Base-by-base conservation (phyloP, 2,329 filamentous ascomycete species). In the Fusarium nematophilum region DNA sequence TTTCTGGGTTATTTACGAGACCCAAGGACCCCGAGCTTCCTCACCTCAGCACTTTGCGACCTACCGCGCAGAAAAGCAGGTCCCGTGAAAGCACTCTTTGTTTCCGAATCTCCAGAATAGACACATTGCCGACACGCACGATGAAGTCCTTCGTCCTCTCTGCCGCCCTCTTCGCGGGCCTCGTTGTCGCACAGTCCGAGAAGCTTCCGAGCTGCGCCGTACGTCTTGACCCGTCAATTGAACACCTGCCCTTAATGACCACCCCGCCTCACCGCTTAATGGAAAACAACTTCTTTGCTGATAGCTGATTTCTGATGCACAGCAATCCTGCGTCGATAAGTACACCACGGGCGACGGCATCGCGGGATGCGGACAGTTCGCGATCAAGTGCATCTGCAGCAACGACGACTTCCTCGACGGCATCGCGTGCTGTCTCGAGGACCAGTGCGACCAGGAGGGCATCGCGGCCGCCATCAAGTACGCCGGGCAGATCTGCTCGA, bases 351-450 rank as follows among this genome's bases (percentile, higher is more conserved):
- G 73, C 36, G 62, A 48, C 15, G 60, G 62, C 31, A 75, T 80
- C 47, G 76, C 70, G 44, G 76, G 73, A 61, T 80, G 78, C 69
- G 66, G 64, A 23, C 56, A 67, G 37, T 61, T 76, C 65, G 75
- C 79, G 69, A 68, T 78, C 54, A 67, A 61, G 47, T 80, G 78
- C 68, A 72, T 80, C 66, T 80, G 78, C 73, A 68, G 64, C 66
- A 78, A 78, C 72, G 40, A 63, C 39, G 49, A 70, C 36, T 79
- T 80, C 72, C 70, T 80, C 50, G 58, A 65, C 58, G 64, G 62
- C 59, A 78, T 80, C 40, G 75, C 78, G 45, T 80, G 78, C 73
- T 80, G 78, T 62, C 70, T 80, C 44, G 65, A 67, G 34, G 65
- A 67, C 27, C 61, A 58, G 37, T 80, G 78, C 69, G 64, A 70